Conservation (phyloP, 192 early-diverging fungal genomes). For the Diversispora eburnea region DNA sequence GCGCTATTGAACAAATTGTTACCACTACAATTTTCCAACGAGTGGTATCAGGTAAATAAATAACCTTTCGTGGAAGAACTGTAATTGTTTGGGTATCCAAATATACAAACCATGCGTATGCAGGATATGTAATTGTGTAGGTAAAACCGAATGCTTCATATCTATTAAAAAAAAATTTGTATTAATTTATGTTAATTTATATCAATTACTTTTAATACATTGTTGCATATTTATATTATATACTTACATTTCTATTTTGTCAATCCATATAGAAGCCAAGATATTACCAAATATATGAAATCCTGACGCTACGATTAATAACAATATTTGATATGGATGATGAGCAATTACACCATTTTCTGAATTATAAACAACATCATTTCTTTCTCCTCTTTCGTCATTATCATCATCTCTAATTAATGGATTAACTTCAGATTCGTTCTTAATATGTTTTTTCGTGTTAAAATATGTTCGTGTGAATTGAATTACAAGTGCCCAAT, state of each 20-base stretch:
- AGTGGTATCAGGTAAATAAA: slow-evolving; percentile 33
- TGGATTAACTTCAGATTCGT: neutral
- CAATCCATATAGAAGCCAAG: slow-evolving; percentile 35
- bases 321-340: slow-evolving; percentile 25
- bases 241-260: neutral
- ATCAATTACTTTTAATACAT: too few species aligned
- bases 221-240: too few species aligned
- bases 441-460: slow-evolving; percentile 30
- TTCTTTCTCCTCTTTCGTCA: neutral
- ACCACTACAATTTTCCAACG: slow-evolving; percentile 29
- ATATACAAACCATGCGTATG: slow-evolving; percentile 39
- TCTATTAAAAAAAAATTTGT: neutral
- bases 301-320: slow-evolving; percentile 33
- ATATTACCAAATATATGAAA: slow-evolving; percentile 44
- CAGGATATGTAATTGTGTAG: slow-evolving; percentile 33
- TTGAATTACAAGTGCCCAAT: slow-evolving; percentile 32
- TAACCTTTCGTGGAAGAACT: slow-evolving; percentile 30
- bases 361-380: neutral
- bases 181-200: too few species aligned
- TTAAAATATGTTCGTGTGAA: slow-evolving; percentile 32
- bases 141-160: slow-evolving; percentile 18
- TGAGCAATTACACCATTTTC: neutral
- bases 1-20: slow-evolving; percentile 17
- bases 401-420: too few species aligned
- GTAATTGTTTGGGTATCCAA: slow-evolving; percentile 34